phyloP scores from a whole-genome alignment of 2,329 filamentous ascomycete species.

The Beauveria scarabaeidicola region DNA sequence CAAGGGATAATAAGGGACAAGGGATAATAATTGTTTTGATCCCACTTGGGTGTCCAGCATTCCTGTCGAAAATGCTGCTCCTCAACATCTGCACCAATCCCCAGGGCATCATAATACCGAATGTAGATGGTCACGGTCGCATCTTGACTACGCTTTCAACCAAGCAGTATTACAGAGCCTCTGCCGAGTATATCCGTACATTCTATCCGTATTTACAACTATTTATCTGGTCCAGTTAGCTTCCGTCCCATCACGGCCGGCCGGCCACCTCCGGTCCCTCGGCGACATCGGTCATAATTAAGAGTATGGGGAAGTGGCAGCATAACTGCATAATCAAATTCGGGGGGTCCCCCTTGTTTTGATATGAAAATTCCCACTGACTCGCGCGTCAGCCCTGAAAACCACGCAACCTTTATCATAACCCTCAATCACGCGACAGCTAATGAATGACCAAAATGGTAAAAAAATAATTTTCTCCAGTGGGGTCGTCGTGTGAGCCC shows the following conservation, averaged over 20 bases:
- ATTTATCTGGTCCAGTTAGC: background rate
- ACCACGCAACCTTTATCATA: background rate
- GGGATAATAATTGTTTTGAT: too few species aligned
- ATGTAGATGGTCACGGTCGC: too few species aligned
- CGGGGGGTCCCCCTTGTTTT: background rate
- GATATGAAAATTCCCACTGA: background rate
- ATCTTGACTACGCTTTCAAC: too few species aligned
- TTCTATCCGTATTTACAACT: too few species aligned
- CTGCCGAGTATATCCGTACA: too few species aligned
- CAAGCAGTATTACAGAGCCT: too few species aligned
- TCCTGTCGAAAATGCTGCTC: too few species aligned
- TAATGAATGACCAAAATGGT: background rate
- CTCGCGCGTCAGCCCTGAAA: too few species aligned
- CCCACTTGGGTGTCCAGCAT: too few species aligned
- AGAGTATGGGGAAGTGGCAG: background rate
- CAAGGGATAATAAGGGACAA: too few species aligned
- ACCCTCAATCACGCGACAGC: background rate
- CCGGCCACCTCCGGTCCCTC: background rate
- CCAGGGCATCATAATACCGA: too few species aligned
- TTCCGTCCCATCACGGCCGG: background rate
- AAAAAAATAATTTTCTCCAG: constrained; percentile 3
- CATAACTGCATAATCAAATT: background rate
- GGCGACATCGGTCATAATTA: background rate
- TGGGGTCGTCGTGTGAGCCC: background rate
- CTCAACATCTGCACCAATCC: too few species aligned